Base-by-base conservation (phyloP, 2,329 filamentous ascomycete genomes). In the Xylaria sp. region DNA sequence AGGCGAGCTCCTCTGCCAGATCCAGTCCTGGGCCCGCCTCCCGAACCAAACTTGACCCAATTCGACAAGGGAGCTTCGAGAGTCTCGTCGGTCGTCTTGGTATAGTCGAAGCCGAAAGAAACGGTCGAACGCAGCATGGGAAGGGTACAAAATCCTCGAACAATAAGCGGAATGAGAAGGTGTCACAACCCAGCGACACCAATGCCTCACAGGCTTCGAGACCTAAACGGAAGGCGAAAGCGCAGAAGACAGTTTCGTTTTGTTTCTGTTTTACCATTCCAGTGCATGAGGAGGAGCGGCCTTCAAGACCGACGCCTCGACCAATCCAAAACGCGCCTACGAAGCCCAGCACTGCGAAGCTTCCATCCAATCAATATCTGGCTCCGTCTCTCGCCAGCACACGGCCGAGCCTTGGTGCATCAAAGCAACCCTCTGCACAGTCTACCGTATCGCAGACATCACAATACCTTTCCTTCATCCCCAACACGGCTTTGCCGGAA, bases 61-160 rank as follows among this genome's bases (percentile, higher is more conserved):
- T 90, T 74, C 85, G 88, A 66, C 86, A 92, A 61, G 91, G 89
- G 41, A 98, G 94, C 76, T 87, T 98, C 65, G 96, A 99, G 79
- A 97, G 94, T 0, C 83, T 98, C 66, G 89, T 94, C 51, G 93
- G 94, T 73, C 86, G 92, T 54, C 83, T 98, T 3, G 93, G 94
- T 2, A 83, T 96, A 23, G 79, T 94, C n/a, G 88, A 93, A 55
- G 81, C 94, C 48, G 84, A 90, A 44, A 80, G 82, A 59, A 80
- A 81, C 41, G 70, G 76, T 62, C 63, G 76, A 68, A 70, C 75
- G 25, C 61, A 69, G 62, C 60, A 68, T 58, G 71, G 65, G 44
- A 73, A 74, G 58, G 63, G 70, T 34, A 32, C 68, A 66, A 72
- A 70, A 66, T 72, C 74, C 41, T 65, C 62, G 65, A 59, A 73